Base-by-base conservation (phyloP, 106 monocot species). In the Hemerocallis citrina region DNA sequence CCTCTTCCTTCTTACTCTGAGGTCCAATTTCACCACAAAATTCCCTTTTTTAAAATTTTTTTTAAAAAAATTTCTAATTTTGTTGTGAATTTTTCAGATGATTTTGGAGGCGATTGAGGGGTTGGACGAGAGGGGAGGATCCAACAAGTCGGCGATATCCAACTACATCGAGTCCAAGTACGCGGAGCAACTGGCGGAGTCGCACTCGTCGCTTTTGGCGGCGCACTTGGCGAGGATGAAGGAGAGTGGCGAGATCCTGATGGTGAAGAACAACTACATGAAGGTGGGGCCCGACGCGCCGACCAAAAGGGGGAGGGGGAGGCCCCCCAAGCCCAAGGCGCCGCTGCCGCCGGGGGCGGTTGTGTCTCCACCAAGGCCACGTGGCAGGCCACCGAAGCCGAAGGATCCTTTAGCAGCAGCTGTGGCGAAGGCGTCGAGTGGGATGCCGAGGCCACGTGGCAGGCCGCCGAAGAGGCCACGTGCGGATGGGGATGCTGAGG, bases 41-140 rank as follows among this genome's bases (percentile, higher is more conserved):
- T n/a, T n/a, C n/a, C n/a, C n/a, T n/a, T n/a, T n/a, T n/a, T n/a
- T n/a, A n/a, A n/a, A n/a, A n/a, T n/a, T n/a, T n/a, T n/a, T n/a
- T n/a, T 61, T 1, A 5, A 12, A 42, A 16, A 38, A 38, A 38
- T 30, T n/a, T n/a, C n/a, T n/a, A n/a, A n/a, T n/a, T n/a, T n/a
- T n/a, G n/a, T n/a, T n/a, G n/a, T n/a, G n/a, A n/a, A n/a, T n/a
- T 16, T 13, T 51, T 68, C 74, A 94, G 94, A 73, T 83, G 89
- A 89, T 94, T 64, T 31, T 83, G 49, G 66, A 43, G 5, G 92
- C 92, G 41, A 77, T 93, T 33, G 45, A 51, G 2, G 64, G 70
- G 17, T 71, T 88, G 21, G 57, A 79, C 45, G 85, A 88, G 33
- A 66, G 72, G 56, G 64, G 32, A 28, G 88, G 92, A 4, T 79